These are phyloP conservation scores for Naganishia friedmannii DNA, from an alignment of 768 basidiomycete species.

Conservation along the genomic window DNA sequence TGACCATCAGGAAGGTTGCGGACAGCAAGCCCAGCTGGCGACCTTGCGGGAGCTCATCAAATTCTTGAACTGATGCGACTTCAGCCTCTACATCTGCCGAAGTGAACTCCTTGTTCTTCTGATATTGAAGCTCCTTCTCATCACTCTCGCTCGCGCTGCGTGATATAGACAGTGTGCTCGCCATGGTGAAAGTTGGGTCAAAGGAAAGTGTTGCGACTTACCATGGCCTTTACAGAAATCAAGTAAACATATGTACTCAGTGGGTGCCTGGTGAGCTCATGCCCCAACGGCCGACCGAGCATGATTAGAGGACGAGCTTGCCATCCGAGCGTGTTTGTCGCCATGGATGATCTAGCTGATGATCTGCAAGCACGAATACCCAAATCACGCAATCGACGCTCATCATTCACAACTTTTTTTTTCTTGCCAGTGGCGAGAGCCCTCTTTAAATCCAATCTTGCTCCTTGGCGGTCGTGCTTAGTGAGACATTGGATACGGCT, in stretches of 20 bases:
- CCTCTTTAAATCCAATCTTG: background rate
- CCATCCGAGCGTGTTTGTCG: background rate
- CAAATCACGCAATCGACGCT: slow-evolving; percentile 9
- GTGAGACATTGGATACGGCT: slow-evolving; percentile 15
- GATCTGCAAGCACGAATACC: slow-evolving; percentile 14
- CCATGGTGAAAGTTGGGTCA: background rate
- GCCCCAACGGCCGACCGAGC: background rate
- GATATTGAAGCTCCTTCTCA: slow-evolving; percentile 14
- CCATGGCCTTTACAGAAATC: background rate
- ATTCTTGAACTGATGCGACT: background rate
- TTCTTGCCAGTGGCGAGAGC: slow-evolving; percentile 11
- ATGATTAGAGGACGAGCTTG: background rate
- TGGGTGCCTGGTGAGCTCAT: background rate
- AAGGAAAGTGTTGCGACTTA: too few relatives aligned
- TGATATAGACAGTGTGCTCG: background rate
- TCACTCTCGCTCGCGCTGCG: slow-evolving; percentile 5
- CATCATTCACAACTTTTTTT: slow-evolving; percentile 9
- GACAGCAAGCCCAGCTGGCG: slow-evolving; percentile 15
- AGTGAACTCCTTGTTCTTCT: slow-evolving; percentile 8
- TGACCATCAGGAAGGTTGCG: slow-evolving; percentile 24
- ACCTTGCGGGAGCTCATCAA: slow-evolving; percentile 20
- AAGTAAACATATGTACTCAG: background rate
- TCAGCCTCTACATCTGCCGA: slow-evolving; percentile 18
- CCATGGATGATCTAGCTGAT: background rate
- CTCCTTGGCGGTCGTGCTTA: slow-evolving; percentile 8